Evolutionary conservation across 2,329 filamentous ascomycete species (phyloP).

Genomic region (Niveomyces coronatus): DNA sequence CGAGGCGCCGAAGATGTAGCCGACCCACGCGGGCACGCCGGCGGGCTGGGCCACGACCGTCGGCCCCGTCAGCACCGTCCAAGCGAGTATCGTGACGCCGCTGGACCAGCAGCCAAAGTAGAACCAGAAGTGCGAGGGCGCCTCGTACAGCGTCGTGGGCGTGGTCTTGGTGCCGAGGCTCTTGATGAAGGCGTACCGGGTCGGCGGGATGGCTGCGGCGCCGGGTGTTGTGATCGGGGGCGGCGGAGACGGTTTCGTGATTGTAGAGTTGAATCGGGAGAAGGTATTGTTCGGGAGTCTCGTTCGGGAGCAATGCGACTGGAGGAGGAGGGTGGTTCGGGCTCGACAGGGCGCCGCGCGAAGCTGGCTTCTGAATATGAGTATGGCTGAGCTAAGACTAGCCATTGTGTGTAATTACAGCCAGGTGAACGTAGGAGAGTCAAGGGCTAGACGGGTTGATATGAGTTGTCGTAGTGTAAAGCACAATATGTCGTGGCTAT

Average conservation of each 20-base stretch:
- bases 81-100: conserved; percentile 30
- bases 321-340: background rate
- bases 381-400: conserved; percentile 1
- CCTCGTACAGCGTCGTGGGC: conserved; percentile 53
- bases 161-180: conserved; percentile 45
- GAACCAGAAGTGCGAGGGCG: conserved; percentile 53
- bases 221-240: background rate
- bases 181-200: conserved; percentile 37
- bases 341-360: conserved; percentile 5
- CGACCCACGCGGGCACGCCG: conserved; percentile 45
- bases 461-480: background rate
- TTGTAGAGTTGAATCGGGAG: background rate
- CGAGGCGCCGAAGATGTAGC: conserved; percentile 44
- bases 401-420: conserved; percentile 1
- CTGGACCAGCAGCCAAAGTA: conserved; percentile 49
- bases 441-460: too few relatives aligned
- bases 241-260: background rate
- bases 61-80: conserved; percentile 26
- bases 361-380: conserved; percentile 1
- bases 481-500: background rate
- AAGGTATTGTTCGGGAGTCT: conserved; percentile 2
- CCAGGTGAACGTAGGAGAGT: too few relatives aligned
- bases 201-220: conserved; percentile 14
- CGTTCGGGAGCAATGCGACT: conserved; percentile 3
- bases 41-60: conserved; percentile 29